Evolutionary conservation across 352 stramenopile species (phyloP).

Genomic region (Blastocystis sp.): DNA sequence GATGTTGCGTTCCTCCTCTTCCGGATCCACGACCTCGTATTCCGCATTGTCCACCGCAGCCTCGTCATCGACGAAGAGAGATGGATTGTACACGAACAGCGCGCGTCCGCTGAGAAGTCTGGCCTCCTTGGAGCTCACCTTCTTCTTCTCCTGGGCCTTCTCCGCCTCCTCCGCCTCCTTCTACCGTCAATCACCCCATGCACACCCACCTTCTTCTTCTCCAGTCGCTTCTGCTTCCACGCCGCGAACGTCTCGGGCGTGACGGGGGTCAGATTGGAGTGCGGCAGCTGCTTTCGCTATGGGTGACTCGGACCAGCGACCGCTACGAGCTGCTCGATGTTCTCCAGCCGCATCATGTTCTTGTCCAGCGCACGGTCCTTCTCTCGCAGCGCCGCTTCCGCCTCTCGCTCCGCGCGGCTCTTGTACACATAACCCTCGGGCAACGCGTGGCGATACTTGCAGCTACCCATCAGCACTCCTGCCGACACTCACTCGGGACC

Average conservation of each 20-base stretch:
- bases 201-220: constrained; percentile 64
- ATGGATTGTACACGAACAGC: constrained; percentile 80
- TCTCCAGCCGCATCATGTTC: constrained; percentile 79
- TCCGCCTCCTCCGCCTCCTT: constrained; percentile 65
- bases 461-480: constrained; percentile 64
- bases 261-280: constrained; percentile 75
- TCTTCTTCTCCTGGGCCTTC: constrained; percentile 69
- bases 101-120: constrained; percentile 76
- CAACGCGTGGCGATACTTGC: constrained; percentile 75
- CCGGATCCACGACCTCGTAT: constrained; percentile 72
- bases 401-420: constrained; percentile 75
- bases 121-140: constrained; percentile 75
- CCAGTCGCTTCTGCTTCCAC: constrained; percentile 73
- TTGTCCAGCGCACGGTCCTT: constrained; percentile 73
- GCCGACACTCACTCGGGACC: constrained; percentile 71
- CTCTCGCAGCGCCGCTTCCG: constrained; percentile 65
- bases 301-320: background rate
- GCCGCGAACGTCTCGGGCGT: constrained; percentile 77
- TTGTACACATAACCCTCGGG: constrained; percentile 79
- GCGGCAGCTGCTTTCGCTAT: constrained; percentile 74
- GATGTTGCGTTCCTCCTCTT: constrained; percentile 9
- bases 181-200: constrained; percentile 67
- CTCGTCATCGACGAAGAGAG: constrained; percentile 80
- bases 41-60: constrained; percentile 75
- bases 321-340: constrained; percentile 72